Percentiles rank a stretch among this genome's conserved stretches.
phyloP scores from a whole-genome alignment of 352 stramenopile genomes.

The Lagenidium giganteum region DNA sequence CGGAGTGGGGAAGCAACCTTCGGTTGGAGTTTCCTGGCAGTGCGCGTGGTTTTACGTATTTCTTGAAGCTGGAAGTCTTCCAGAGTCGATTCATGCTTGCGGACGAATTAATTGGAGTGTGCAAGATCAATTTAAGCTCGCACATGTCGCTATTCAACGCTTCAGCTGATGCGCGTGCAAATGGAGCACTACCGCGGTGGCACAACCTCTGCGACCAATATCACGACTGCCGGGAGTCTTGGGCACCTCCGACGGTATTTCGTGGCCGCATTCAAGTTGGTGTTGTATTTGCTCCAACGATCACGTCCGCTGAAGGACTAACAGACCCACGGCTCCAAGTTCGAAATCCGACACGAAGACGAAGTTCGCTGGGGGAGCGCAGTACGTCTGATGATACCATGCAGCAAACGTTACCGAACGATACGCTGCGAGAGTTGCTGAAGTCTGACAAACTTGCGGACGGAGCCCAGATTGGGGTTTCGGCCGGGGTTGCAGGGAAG shows the following conservation, averaged over 20 bases:
- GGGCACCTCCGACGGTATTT: constrained; percentile 79
- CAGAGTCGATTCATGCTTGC: constrained; percentile 81
- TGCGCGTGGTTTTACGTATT: constrained; percentile 67
- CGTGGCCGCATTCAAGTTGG: constrained; percentile 68
- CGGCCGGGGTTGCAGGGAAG: constrained; percentile 9
- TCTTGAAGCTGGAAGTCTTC: constrained; percentile 76
- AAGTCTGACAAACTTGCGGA: constrained; percentile 30
- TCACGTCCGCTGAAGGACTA: constrained; percentile 42
- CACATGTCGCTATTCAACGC: constrained; percentile 72
- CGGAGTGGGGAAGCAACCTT: constrained; percentile 71
- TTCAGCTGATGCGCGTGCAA: constrained; percentile 77
- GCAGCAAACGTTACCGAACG: constrained; percentile 47
- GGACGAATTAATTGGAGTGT: constrained; percentile 75
- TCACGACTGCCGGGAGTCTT: constrained; percentile 82
- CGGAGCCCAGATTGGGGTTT: constrained; percentile 19
- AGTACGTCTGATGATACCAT: constrained; percentile 41
- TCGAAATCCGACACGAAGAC: constrained; percentile 10
- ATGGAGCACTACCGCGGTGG: constrained; percentile 71
- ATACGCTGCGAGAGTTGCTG: constrained; percentile 54
- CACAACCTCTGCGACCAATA: constrained; percentile 87
- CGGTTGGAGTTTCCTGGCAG: constrained; percentile 75
- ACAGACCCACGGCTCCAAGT: constrained; percentile 39
- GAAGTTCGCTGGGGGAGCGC: constrained; percentile 28
- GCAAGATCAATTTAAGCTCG: constrained; percentile 84
- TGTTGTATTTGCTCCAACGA: constrained; percentile 73